A percentile compares a stretch with the other conserved stretches of the same genome.
phyloP scores from a whole-genome alignment of 2,329 filamentous ascomycete genomes.

The Xylaria sp. region DNA sequence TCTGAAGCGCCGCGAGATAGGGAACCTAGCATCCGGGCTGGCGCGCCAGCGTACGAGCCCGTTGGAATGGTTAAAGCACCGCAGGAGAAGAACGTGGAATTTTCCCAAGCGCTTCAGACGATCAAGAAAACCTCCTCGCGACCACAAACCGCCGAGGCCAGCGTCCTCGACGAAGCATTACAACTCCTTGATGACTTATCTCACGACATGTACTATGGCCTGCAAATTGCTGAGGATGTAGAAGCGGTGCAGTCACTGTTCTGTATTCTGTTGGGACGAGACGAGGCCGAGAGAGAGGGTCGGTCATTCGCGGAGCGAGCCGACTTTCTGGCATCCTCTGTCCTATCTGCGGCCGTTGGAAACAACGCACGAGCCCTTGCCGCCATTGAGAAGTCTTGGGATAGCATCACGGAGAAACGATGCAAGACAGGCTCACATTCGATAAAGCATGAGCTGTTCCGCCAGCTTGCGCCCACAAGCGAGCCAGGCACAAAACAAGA shows the following conservation, averaged over 20 bases:
- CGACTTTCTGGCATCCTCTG: conserved; percentile 60
- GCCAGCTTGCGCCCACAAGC: conserved; percentile 44
- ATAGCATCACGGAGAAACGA: conserved; percentile 44
- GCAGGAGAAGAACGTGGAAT: conserved; percentile 46
- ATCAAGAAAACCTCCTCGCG: conserved; percentile 51
- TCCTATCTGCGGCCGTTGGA: conserved; percentile 63
- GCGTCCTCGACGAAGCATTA: conserved; percentile 56
- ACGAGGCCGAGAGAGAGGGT: conserved; percentile 28
- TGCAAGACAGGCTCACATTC: conserved; percentile 41
- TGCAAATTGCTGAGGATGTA: conserved; percentile 63
- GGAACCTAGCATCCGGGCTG: conserved; percentile 48
- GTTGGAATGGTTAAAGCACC: conserved; percentile 64
- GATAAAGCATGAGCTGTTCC: conserved; percentile 50
- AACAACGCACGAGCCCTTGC: conserved; percentile 68
- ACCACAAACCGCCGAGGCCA: conserved; percentile 31
- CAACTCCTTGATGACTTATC: conserved; percentile 66
- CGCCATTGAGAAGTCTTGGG: conserved; percentile 57
- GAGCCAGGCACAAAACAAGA: conserved; percentile 23
- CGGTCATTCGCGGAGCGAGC: conserved; percentile 37
- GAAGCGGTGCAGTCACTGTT: conserved; percentile 60
- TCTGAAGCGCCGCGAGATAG: conserved; percentile 43
- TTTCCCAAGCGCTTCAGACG: conserved; percentile 54
- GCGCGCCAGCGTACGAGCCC: conserved; percentile 62
- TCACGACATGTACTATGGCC: conserved; percentile 73
- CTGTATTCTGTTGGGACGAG: conserved; percentile 55